Base-by-base conservation (phyloP, 2,329 filamentous ascomycete species). In the Cercospora canescens region DNA sequence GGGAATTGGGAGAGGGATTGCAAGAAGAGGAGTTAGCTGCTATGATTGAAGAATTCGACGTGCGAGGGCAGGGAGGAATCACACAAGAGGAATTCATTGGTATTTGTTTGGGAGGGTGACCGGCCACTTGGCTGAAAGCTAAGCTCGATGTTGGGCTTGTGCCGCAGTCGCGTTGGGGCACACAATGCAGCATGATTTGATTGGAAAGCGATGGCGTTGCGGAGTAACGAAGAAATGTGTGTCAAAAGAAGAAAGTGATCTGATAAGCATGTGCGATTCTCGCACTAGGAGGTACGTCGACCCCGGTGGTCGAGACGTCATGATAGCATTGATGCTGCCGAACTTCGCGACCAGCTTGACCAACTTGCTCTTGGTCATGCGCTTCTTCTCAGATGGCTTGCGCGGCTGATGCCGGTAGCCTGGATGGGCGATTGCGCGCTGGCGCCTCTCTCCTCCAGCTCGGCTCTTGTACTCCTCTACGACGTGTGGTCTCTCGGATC, bases 21-120 rank as follows among this genome's bases (percentile, higher is more conserved):
- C 92, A 95, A 72, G 94, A 99, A 76, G 91, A 96, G 74, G 95
- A 99, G 79, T 84, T 99, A 68, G 85, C 88, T 72, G 93, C 93
- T 70, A 99, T 99, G 95, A 95, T 99, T 81, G 93, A 97, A 76
- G 94, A 98, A 80, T 96, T 98, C 82, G 95, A 99, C 81, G 85
- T 97, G 70, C 92, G 96, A 76, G 94, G 93, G 1, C 96, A 96
- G 73, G 94, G 94, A 11, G 93, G 85, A 64, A 88, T 90, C 70
- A 85, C 83, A 56, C 77, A 85, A 73, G 87, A 89, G 66, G 87
- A 87, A 66, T 90, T 90, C 80, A 81, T 89, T 72, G 84, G 85
- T n/a, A 90, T 90, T 70, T 89, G 88, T 77, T 80, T 89, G 77
- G 81, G 81, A 14, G 70, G 61, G 12, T 74, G 60, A 71, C 30